Base-by-base conservation (phyloP, 352 stramenopile genomes). In the Phytopythium montanum region DNA sequence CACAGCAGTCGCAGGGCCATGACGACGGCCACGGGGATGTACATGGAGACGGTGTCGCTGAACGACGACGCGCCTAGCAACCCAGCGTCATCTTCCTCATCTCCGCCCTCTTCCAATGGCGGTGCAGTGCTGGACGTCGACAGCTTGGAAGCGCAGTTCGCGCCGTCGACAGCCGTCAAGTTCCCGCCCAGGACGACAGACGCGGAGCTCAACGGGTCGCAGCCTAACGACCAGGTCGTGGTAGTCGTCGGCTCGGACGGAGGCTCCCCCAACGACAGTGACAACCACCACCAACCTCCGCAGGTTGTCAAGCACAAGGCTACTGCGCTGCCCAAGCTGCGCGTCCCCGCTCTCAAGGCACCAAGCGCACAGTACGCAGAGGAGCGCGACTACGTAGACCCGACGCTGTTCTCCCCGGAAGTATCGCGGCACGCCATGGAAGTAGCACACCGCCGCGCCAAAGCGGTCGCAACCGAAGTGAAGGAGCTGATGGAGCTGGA, bases 401-500 rank as follows among this genome's bases (percentile, higher is more conserved):
- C 79, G 53, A 87, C 75, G 34, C 66, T 95, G 6, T 95, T 95
- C 61, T 94, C 84, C 2, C 80, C 86, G 0, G 86, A 95, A 25
- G 73, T 94, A 4, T 95, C 86, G 9, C 73, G 86, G 25, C 84
- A 92, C 48, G 83, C 84, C 12, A 86, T 95, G 62, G 86, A 95
- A 33, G 72, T 93, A n/a, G 86, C 86, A 0, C 83, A 91, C 62
- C 77, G 86, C 23, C 81, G 86, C 29, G 86, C 86, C 8, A 85
- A 88, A 56, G 73, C 64, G 3, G 69, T 95, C 38, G 84, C 89
- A 14, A 76, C 68, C 19, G 86, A 95, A 59, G 66, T 95, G 23
- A 87, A 90, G 57, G 84, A 95, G 51, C 69, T 92, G 51, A 58
- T 64, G 5, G 68, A 80, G 23, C 60, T 92, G 14, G 83, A 92